phyloP scores from a whole-genome alignment of 495 filamentous ascomycete species.

The Penicillium angulare region DNA sequence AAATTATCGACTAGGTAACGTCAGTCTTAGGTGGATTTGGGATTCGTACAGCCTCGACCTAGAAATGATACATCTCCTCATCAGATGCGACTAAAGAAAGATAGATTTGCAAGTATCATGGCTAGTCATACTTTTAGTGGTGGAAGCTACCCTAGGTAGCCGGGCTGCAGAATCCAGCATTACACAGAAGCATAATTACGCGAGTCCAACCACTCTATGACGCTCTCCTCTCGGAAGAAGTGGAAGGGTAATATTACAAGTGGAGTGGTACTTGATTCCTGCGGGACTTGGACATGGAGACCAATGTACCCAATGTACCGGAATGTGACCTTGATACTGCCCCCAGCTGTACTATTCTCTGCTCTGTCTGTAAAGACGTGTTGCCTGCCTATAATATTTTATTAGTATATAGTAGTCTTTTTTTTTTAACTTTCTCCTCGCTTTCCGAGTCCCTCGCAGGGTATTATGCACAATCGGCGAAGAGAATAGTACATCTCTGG shows the following conservation, averaged over 20 bases:
- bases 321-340: conserved; percentile 10
- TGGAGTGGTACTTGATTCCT: conserved; percentile 4
- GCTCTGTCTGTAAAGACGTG: too few species aligned
- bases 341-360: background rate
- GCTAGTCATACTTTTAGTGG: background rate
- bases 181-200: conserved; percentile 5
- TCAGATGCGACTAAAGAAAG: background rate
- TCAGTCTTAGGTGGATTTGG: too few species aligned
- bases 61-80: background rate
- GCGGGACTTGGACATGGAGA: background rate
- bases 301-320: conserved; percentile 7
- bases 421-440: background rate
- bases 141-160: background rate
- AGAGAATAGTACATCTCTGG: too few species aligned
- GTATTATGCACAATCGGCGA: too few species aligned
- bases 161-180: background rate
- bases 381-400: too few species aligned
- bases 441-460: background rate
- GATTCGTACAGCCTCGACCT: too few species aligned
- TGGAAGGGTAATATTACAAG: conserved; percentile 25
- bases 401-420: too few species aligned
- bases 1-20: too few species aligned
- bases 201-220: conserved; percentile 22
- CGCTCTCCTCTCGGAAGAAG: conserved; percentile 21
- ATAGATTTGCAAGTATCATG: too few species aligned